Conservation (phyloP, 306 rosid species). For the Quercus glauca region DNA sequence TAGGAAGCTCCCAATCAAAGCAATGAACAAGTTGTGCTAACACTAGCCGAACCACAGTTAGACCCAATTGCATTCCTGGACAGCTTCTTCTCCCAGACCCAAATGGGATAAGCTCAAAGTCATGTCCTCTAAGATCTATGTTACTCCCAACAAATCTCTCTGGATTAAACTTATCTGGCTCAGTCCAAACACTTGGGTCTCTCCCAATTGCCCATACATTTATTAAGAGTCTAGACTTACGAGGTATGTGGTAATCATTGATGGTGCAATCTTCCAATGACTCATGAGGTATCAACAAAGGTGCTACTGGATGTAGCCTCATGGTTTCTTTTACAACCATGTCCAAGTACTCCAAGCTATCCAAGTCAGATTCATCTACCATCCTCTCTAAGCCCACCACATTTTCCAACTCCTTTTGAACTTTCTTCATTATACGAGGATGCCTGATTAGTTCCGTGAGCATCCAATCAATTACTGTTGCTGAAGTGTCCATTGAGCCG, state of each 20-base stretch:
- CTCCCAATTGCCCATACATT: conserved; percentile 32
- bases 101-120: conserved; percentile 38
- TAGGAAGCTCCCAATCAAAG: conserved; percentile 41
- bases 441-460: conserved; percentile 48
- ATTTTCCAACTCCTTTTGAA: conserved; percentile 47
- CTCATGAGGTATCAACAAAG: conserved; percentile 53
- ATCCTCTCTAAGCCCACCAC: conserved; percentile 54
- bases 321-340: conserved; percentile 56
- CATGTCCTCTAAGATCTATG: conserved; percentile 23
- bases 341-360: conserved; percentile 36
- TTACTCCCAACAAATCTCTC: conserved; percentile 27
- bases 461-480: conserved; percentile 53
- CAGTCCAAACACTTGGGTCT: conserved; percentile 31
- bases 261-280: conserved; percentile 48
- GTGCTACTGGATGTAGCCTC: conserved; percentile 63
- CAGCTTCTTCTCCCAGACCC: conserved; percentile 42
- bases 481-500: conserved; percentile 49
- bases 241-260: conserved; percentile 47
- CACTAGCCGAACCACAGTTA: conserved; percentile 17
- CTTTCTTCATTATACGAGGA: conserved; percentile 53
- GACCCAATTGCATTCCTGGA: conserved; percentile 30
- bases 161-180: conserved; percentile 31
- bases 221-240: conserved; percentile 24
- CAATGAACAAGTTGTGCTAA: conserved; percentile 38
- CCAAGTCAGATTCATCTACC: conserved; percentile 62